Conservation (phyloP, 805 yeast genomes). For the Lachancea quebecensis region DNA sequence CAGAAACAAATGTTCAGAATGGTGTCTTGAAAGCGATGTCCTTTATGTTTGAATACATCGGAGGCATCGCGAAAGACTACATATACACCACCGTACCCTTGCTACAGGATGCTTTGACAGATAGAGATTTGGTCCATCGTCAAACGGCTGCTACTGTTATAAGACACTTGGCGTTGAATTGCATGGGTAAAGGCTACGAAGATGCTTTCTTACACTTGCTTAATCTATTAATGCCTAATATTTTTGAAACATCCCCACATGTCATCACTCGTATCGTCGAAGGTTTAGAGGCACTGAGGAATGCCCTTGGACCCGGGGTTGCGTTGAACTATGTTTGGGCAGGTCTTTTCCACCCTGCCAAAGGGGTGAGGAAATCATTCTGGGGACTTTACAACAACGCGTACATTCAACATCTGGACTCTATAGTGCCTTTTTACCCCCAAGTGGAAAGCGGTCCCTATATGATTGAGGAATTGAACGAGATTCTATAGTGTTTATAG, state of each 20-base stretch:
- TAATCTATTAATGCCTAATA: conserved; percentile 78
- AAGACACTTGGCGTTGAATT: conserved; percentile 71
- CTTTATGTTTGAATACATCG: conserved; percentile 87
- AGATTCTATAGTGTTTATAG: neutral
- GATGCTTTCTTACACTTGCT: conserved; percentile 79
- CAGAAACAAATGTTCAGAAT: conserved; percentile 89
- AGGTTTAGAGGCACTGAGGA: conserved; percentile 65
- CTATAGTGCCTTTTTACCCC: conserved; percentile 82
- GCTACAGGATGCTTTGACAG: conserved; percentile 82
- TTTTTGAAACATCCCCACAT: conserved; percentile 93
- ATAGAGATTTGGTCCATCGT: conserved; percentile 85
- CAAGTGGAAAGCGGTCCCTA: neutral
- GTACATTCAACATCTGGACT: conserved; percentile 65
- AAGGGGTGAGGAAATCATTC: conserved; percentile 73
- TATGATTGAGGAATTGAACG: conserved; percentile 1
- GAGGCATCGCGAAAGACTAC: conserved; percentile 73
- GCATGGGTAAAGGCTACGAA: conserved; percentile 68
- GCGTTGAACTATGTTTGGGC: conserved; percentile 72
- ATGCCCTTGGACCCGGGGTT: conserved; percentile 69
- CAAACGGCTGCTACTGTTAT: conserved; percentile 92
- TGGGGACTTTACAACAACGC: conserved; percentile 79
- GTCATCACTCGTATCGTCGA: conserved; percentile 79
- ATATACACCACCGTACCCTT: conserved; percentile 73
- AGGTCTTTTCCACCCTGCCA: conserved; percentile 91
- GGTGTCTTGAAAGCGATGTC: conserved; percentile 89